phyloP scores from a whole-genome alignment of 495 filamentous ascomycete species.

The Oidiodendron maius region DNA sequence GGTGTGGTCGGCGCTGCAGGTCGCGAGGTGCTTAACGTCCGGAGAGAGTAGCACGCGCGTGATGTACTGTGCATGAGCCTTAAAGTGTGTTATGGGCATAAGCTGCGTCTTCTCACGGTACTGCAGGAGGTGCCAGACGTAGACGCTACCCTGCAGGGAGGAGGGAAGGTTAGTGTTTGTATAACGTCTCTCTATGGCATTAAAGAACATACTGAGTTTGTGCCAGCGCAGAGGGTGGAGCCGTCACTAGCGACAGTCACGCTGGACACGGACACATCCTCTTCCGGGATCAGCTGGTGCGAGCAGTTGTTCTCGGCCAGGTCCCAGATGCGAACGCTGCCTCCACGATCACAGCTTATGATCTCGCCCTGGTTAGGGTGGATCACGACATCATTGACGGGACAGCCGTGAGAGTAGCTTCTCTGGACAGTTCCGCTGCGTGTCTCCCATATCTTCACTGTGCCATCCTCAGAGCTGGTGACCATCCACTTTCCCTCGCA shows the following conservation, averaged over 20 bases:
- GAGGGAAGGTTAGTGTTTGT: too few relatives aligned
- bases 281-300: constrained; percentile 93
- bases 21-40: constrained; percentile 94
- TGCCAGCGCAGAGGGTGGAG: constrained; percentile 89
- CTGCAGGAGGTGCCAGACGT: constrained; percentile 90
- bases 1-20: constrained; percentile 95
- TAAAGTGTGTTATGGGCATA: constrained; percentile 85
- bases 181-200: too few relatives aligned
- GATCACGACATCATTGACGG: constrained; percentile 95
- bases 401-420: constrained; percentile 79
- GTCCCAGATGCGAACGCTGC: constrained; percentile 95
- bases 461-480: constrained; percentile 95
- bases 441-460: constrained; percentile 98
- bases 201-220: constrained; percentile 69
- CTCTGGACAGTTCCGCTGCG: constrained; percentile 80
- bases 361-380: constrained; percentile 98
- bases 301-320: constrained; percentile 94
- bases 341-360: constrained; percentile 88
- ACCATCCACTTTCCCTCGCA: constrained; percentile 99
- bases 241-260: constrained; percentile 96
- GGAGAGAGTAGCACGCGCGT: constrained; percentile 93
- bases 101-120: constrained; percentile 79
- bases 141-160: constrained; percentile 83
- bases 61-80: constrained; percentile 88
- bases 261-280: constrained; percentile 85